phyloP scores from a whole-genome alignment of 2,329 filamentous ascomycete genomes.

The Didymella pomorum region DNA sequence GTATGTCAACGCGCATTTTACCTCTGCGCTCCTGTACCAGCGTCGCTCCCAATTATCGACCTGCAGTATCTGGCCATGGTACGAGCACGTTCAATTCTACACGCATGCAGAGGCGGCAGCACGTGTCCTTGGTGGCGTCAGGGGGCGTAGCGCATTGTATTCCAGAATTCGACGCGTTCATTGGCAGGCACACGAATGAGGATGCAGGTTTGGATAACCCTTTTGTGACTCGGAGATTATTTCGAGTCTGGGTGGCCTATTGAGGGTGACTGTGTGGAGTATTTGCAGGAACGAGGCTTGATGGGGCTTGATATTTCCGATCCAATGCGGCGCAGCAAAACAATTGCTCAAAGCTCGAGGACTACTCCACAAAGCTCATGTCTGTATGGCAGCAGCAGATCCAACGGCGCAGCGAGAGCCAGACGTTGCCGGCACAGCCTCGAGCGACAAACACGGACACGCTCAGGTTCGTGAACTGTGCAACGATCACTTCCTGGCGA shows the following conservation, averaged over 20 bases:
- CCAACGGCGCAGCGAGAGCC: conserved; percentile 2
- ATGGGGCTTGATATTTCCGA: conserved; percentile 1
- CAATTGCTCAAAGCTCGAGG: neutral
- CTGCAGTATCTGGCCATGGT: conserved; percentile 1
- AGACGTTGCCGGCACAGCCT: neutral
- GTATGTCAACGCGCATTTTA: neutral
- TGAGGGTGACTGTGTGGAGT: conserved; percentile 1
- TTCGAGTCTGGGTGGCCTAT: conserved; percentile 11
- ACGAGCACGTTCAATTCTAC: neutral
- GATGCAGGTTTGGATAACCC: conserved; percentile 16
- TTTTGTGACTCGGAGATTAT: conserved; percentile 38
- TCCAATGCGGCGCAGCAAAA: conserved; percentile 8
- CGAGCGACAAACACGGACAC: neutral
- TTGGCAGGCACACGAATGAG: conserved; percentile 24
- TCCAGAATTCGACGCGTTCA: conserved; percentile 9
- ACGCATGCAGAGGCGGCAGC: neutral
- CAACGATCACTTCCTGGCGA: conserved; percentile 7
- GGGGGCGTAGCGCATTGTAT: conserved; percentile 7
- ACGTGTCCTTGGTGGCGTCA: conserved; percentile 4
- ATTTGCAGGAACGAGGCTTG: conserved; percentile 5
- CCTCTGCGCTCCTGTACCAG: neutral
- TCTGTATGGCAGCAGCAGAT: neutral
- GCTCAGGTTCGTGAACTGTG: conserved; percentile 1
- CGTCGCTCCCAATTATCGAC: neutral
- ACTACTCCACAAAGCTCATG: neutral